Percentiles rank a stretch among this genome's conserved stretches.
phyloP scores from a whole-genome alignment of 768 basidiomycete genomes.

The Pisolithus marmoratus region DNA sequence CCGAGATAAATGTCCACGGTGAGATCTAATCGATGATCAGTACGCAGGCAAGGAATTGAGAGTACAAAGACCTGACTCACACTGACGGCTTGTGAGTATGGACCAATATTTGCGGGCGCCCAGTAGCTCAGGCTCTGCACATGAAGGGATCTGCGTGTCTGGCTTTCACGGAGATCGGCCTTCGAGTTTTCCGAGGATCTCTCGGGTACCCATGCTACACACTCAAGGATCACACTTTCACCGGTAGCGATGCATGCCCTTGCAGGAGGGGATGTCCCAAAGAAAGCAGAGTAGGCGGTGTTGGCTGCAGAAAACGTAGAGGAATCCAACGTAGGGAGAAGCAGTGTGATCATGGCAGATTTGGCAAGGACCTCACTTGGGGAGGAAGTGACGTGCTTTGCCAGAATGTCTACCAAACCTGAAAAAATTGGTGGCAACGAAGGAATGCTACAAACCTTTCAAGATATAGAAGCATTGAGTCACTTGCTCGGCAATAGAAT shows the following conservation, averaged over 20 bases:
- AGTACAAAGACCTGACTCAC: slow-evolving; percentile 40
- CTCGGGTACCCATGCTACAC: slow-evolving; percentile 52
- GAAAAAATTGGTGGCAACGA: not conserved
- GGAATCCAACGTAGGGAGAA: slow-evolving; percentile 69
- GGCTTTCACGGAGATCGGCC: slow-evolving; percentile 23
- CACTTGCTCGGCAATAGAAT: slow-evolving; percentile 68
- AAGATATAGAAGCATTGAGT: slow-evolving; percentile 58
- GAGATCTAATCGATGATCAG: slow-evolving; percentile 44
- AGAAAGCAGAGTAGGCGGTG: slow-evolving; percentile 70
- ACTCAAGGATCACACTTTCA: slow-evolving; percentile 65
- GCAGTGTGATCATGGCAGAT: slow-evolving; percentile 67
- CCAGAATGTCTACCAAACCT: slow-evolving; percentile 44
- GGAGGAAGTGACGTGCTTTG: slow-evolving; percentile 33
- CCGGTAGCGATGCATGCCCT: slow-evolving; percentile 89
- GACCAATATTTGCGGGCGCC: slow-evolving; percentile 99
- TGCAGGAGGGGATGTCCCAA: slow-evolving; percentile 88
- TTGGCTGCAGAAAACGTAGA: slow-evolving; percentile 70
- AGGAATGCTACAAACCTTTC: slow-evolving; percentile 39
- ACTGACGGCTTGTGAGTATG: slow-evolving; percentile 89
- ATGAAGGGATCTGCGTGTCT: slow-evolving; percentile 67
- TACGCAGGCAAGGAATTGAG: not conserved
- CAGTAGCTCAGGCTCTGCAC: slow-evolving; percentile 97
- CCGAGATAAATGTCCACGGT: slow-evolving; percentile 81
- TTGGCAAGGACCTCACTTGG: slow-evolving; percentile 10
- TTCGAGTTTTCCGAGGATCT: slow-evolving; percentile 9